Evolutionary conservation across 2,329 filamentous ascomycete genomes (phyloP), one percentile per base, ranked within the genome.

Genomic region (Trichophyton equinum): DNA sequence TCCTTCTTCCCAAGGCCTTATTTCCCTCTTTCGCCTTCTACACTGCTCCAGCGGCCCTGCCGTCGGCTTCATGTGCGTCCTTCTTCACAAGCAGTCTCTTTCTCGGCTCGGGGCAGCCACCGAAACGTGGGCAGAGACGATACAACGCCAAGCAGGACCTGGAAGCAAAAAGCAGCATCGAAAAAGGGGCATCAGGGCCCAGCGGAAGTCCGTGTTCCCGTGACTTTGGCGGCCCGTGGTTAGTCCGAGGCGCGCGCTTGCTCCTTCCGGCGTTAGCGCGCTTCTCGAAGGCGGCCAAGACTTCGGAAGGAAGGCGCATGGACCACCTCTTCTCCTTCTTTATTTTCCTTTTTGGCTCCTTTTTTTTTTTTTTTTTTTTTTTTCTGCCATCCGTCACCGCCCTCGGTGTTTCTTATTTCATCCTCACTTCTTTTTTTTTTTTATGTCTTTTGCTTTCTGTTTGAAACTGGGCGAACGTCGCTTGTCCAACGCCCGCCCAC

Each of bases 221-320:
- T 49, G 46, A 49, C 20, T 27, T 11, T 8, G n/a, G 8, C 49
- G 49, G 49, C 49, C 27, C 30, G 49, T 33, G 5, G 15, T 55
- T 55, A 15, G 3, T 55, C 49, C 49, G 49, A 33, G 4, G 11
- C 13, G 49, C 30, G 49, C 49, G 49, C 49, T 55, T 55, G 15
- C 49, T 20, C 2, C 27, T 55, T 55, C 30, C 15, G 15, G 49
- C 49, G 11, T 36, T 55, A 55, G 49, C 27, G 49, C 49, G 49
- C 49, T 55, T 55, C 49, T 55, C 27, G 49, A 55, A 55, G 49
- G 15, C 18, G 33, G 49, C 46, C 46, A 49, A 49, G 46, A 49
- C 46, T 15, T 15, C 20, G 20, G 46, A 49, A 27, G 46, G 46
- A 27, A 27, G 6, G 20, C 20, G 44, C 44, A 47, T 49, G 46